Conservation (phyloP, 805 yeast species). For the Ascoidea tarda region DNA sequence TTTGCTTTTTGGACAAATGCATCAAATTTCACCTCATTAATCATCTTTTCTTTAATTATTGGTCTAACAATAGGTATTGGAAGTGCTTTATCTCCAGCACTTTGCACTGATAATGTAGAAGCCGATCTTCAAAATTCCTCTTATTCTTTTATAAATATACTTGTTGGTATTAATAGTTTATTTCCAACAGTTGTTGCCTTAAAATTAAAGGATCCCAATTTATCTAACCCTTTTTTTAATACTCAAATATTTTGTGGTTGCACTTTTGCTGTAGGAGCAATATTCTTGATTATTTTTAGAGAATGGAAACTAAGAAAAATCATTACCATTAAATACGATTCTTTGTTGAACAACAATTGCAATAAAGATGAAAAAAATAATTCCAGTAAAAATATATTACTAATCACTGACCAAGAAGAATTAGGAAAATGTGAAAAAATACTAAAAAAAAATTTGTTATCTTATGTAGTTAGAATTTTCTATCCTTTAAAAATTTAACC, state of each 20-base stretch:
- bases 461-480: no score
- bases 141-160: conserved; percentile 15
- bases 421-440: no score
- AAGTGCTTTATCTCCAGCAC: conserved; percentile 16
- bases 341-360: no score
- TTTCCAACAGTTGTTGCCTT: conserved; percentile 18
- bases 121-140: conserved; percentile 9
- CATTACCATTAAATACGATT: conserved; percentile 11
- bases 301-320: conserved; percentile 34
- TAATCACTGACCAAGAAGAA: no score
- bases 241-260: conserved; percentile 49
- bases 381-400: no score
- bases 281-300: conserved; percentile 32
- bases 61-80: conserved; percentile 34
- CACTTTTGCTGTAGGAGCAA: conserved; percentile 26
- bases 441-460: no score
- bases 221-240: conserved; percentile 33
- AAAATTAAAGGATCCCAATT: conserved; percentile 12
- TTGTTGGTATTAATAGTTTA: conserved; percentile 16
- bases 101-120: conserved; percentile 18
- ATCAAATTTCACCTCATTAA: conserved; percentile 23
- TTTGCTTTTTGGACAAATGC: conserved; percentile 37
- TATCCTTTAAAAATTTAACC: no score
- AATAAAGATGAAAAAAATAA: no score
- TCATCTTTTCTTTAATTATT: conserved; percentile 26